These are phyloP conservation scores for Penicillium ucsense DNA, from an alignment of 495 filamentous ascomycete species.

Conservation along the genomic window DNA sequence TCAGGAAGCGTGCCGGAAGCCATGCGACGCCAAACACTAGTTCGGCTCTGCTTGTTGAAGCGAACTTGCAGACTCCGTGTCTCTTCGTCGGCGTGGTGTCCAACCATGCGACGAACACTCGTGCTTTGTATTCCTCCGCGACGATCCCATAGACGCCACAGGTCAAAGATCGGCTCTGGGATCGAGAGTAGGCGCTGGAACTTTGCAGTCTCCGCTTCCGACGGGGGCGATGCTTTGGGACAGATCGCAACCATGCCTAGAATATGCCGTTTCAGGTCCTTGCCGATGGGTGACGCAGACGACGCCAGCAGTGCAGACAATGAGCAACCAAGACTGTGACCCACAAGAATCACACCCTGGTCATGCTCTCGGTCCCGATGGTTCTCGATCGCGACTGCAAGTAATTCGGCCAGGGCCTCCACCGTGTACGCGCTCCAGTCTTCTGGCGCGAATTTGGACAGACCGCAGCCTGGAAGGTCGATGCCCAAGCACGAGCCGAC, in stretches of 20 bases:
- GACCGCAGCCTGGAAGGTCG: constrained; percentile 82
- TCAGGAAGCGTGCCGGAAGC: constrained; percentile 57
- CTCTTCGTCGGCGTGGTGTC: constrained; percentile 60
- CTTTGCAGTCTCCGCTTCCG: constrained; percentile 38
- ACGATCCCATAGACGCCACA: constrained; percentile 73
- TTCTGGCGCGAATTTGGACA: constrained; percentile 59
- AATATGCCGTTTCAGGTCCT: constrained; percentile 49
- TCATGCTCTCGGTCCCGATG: constrained; percentile 54
- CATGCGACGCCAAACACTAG: constrained; percentile 78
- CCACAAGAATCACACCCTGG: constrained; percentile 72
- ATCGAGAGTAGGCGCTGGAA: constrained; percentile 51
- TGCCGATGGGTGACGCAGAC: constrained; percentile 37
- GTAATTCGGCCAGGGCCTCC: constrained; percentile 63
- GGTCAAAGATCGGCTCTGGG: constrained; percentile 62
- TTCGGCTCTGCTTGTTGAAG: constrained; percentile 76
- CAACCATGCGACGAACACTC: constrained; percentile 75
- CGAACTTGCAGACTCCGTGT: constrained; percentile 67
- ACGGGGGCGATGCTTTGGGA: constrained; percentile 55
- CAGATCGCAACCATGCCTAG: constrained; percentile 73
- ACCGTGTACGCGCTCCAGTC: constrained; percentile 73
- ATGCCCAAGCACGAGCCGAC: constrained; percentile 82
- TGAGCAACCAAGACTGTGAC: constrained; percentile 82
- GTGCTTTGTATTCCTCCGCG: constrained; percentile 66
- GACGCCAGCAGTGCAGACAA: constrained; percentile 67
- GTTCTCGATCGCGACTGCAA: constrained; percentile 61